Base-by-base conservation (phyloP, 179 eudicot species). In the Spergularia azorica region DNA sequence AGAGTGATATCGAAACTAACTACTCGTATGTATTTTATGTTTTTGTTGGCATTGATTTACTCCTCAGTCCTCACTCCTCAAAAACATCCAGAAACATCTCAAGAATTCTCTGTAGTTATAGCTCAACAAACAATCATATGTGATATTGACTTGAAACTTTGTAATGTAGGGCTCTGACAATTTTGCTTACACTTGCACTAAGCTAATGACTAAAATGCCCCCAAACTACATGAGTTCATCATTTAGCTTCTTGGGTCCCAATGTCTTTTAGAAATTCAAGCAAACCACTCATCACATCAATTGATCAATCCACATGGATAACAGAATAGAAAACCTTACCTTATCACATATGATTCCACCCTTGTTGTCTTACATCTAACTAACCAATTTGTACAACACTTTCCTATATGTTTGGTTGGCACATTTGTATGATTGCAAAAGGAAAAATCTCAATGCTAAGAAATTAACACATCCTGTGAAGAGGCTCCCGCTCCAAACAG, bases 291-390 rank as follows among this genome's bases (percentile, higher is more conserved):
- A 14, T 4, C 26, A 54, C 73, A 70, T 18, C 74, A 46, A 46
- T 6, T 36, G 39, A 36, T 36, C 39, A 70, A 11, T 36, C 60
- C 15, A 56, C 74, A 54, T 70, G 60, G 61, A 26, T 12, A 21
- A 70, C 26, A 39, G 13, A 59, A 38, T 39, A 3, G 8, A 32
- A 32, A 14, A 16, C 39, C 59, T n/a, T 38, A 17, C 65, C 59
- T 41, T 10, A 72, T 59, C 65, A 72, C 74, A 72, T 36, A 36
- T 72, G 66, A 41, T 54, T 43, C 54, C 76, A 41, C 43, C 55
- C 43, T 59, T 39, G 0, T 55, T 70, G 62, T 70, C 72, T 70
- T 55, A 1, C 48, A 36, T 62, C 48, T 70, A 70, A 70, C 78
- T n/a, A 52, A 46, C 71, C 36, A 13, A n/a, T 59, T 36, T 39